A percentile compares a stretch with the other conserved stretches of the same genome.
Evolutionary conservation across 2,329 filamentous ascomycete species (phyloP).

Genomic region (Alternaria alternata): DNA sequence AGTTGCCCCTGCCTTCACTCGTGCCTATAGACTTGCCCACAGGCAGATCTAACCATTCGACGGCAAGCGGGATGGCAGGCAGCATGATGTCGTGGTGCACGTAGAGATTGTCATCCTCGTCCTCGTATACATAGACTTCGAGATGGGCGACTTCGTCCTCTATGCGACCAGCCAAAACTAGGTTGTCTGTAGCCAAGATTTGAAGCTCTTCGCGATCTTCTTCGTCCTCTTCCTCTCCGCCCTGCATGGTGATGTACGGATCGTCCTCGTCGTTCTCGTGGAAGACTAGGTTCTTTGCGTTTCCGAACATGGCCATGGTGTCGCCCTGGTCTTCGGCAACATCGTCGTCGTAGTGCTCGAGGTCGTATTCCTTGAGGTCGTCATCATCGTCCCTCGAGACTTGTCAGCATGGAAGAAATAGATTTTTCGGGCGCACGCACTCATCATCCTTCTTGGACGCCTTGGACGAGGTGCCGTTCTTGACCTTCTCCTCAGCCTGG

Average conservation of each 20-base stretch:
- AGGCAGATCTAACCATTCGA: constrained; percentile 96
- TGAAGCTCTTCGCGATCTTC: constrained; percentile 94
- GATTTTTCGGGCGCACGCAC: constrained; percentile 11
- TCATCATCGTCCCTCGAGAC: constrained; percentile 66
- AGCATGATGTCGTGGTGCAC: constrained; percentile 99
- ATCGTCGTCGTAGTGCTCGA: constrained; percentile 94
- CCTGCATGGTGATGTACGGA: constrained; percentile 90
- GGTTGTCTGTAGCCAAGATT: constrained; percentile 89
- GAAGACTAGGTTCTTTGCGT: constrained; percentile 91
- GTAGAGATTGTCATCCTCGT: constrained; percentile 93
- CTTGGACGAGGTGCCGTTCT: constrained; percentile 37
- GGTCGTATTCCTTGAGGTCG: constrained; percentile 93
- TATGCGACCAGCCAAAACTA: constrained; percentile 89
- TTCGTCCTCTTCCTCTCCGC: constrained; percentile 74
- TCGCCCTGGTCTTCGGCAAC: constrained; percentile 74
- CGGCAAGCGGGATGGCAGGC: constrained; percentile 90
- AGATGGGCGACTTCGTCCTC: constrained; percentile 97
- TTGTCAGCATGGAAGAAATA: constrained; percentile 19
- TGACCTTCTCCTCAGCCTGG: constrained; percentile 56
- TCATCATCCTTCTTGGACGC: constrained; percentile 35
- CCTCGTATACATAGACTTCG: constrained; percentile 97
- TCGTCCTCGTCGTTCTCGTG: constrained; percentile 94
- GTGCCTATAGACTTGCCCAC: constrained; percentile 68
- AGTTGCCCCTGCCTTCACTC: constrained; percentile 79
- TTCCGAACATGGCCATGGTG: constrained; percentile 91